Conservation (phyloP, 345 rosid species). For the Citrus inodora region DNA sequence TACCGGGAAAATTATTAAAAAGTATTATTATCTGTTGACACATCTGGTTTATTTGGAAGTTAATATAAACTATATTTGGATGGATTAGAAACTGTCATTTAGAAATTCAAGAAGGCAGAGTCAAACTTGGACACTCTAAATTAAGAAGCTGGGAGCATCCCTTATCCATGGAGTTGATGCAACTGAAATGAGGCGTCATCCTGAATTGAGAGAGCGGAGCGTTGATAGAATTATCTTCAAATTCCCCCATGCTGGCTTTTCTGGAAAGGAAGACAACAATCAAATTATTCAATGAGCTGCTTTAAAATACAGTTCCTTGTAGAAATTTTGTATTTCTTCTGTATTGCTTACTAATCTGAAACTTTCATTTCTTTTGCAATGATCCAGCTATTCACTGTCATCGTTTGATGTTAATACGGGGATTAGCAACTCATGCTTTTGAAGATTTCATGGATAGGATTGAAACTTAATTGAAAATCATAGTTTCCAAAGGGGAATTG, state of each 20-base stretch:
- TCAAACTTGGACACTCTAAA: conserved; percentile 33
- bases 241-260: conserved; percentile 6
- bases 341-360: no score
- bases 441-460: neutral
- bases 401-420: neutral
- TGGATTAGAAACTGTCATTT: conserved; percentile 30
- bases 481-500: neutral
- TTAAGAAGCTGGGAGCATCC: conserved; percentile 35
- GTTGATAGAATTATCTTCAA: conserved; percentile 43
- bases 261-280: neutral
- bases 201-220: conserved; percentile 27
- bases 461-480: neutral
- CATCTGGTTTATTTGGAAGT: neutral
- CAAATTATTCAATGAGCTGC: conserved; percentile 25
- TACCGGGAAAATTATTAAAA: no score
- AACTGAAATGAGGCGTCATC: conserved; percentile 20
- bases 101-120: conserved; percentile 40
- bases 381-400: no score
- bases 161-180: conserved; percentile 53
- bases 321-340: neutral
- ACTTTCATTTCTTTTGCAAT: no score
- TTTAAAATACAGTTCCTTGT: neutral
- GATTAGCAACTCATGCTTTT: neutral
- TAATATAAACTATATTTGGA: neutral
- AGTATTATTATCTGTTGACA: no score